Base-by-base conservation (phyloP, 2,329 filamentous ascomycete genomes). In the Talaromyces sp. region DNA sequence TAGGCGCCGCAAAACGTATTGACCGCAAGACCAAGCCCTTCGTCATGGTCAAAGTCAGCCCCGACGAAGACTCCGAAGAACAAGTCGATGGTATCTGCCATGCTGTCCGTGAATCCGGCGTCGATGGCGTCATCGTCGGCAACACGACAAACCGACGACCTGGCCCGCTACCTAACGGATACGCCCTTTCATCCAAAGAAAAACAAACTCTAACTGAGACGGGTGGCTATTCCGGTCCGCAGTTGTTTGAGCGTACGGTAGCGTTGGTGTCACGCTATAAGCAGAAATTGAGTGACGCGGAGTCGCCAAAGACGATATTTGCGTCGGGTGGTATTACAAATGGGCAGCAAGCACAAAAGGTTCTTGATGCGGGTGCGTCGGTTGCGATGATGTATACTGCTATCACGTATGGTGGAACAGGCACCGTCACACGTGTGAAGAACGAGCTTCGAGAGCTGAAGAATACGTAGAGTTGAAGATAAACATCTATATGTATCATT, bases 41-140 rank as follows among this genome's bases (percentile, higher is more conserved):
- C 65, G 92, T 99, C 65, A 97, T 99, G 92, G 95, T 99, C 72
- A 99, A 99, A 82, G 94, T 99, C 22, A 96, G 92, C 66, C 95
- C 95, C 0, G 95, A 99, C 71, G 95, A 98, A 79, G 92, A 97
- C 75, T 87, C 90, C 22, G 88, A 93, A 61, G 82, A 88, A 64
- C 93, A 99, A 75, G 87, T 99, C 67, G 85, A 89, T 48, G 95
- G 93, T 9, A 96, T 99, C 64, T 94, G 92, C 67, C 87, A 93
- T 70, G 93, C 93, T 0, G 88, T 97, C 13, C 90, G 88, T 82
- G 83, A 83, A 70, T 92, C 91, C 66, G 93, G 93, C 7, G 93
- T 98, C 1, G 93, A 97, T 71, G 95, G 95, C 33, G 88, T 99
- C 41, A 97, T 99, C 67, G 94, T 99, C 3, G 95, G 94, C 11